Percentiles rank a stretch among this genome's conserved stretches.
These are phyloP conservation scores for Myrica gale DNA, from an alignment of 306 rosid species.

Conservation along the genomic window DNA sequence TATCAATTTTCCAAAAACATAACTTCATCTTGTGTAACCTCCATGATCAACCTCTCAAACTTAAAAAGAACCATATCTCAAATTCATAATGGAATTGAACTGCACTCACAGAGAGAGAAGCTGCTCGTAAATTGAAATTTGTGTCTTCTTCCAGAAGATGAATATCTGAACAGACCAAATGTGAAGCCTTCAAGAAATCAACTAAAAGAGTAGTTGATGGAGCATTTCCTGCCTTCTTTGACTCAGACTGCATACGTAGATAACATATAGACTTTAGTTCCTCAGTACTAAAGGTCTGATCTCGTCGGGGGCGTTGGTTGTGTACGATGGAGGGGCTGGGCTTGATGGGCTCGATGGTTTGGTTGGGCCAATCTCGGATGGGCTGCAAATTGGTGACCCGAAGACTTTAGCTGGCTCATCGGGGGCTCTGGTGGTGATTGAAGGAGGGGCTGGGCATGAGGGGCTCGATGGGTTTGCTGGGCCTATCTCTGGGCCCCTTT, in stretches of 20 bases:
- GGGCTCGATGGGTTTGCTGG: too few species aligned
- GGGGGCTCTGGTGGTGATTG: too few species aligned
- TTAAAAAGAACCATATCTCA: neutral
- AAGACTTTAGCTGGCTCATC: too few species aligned
- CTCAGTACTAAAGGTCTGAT: too few species aligned
- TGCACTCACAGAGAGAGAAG: constrained; percentile 62
- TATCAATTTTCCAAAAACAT: neutral
- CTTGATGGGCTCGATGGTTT: too few species aligned
- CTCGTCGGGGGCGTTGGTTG: too few species aligned
- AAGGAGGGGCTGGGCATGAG: too few species aligned
- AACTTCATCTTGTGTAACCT: neutral
- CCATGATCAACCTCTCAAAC: neutral
- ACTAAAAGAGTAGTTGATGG: constrained; percentile 63
- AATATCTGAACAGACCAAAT: constrained; percentile 60
- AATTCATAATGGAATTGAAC: constrained; percentile 3
- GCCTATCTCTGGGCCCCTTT: too few species aligned
- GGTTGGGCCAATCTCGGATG: too few species aligned
- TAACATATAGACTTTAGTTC: too few species aligned
- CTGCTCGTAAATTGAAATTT: constrained; percentile 69
- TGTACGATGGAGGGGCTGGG: too few species aligned
- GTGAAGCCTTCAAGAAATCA: constrained; percentile 66
- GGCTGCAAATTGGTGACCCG: too few species aligned
- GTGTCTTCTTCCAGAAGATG: constrained; percentile 80
- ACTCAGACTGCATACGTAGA: constrained; percentile 61
- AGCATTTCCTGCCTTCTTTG: constrained; percentile 78